Evolutionary conservation across 345 rosid genomes (phyloP).

Genomic region (Linum lewisii): DNA sequence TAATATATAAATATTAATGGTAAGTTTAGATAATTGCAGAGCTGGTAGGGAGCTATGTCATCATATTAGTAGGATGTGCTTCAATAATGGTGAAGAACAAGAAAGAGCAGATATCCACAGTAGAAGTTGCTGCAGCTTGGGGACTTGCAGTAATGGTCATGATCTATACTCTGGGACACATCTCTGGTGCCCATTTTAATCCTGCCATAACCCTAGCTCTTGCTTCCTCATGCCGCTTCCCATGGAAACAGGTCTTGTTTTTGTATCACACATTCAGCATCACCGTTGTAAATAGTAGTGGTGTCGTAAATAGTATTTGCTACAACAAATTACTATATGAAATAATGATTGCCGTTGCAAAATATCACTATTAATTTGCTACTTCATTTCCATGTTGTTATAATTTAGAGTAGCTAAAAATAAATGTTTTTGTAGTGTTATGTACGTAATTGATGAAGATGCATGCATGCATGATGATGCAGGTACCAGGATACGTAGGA

Average conservation of each 20-base stretch:
- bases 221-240: conserved; percentile 24
- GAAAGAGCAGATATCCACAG: conserved; percentile 17
- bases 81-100: conserved; percentile 26
- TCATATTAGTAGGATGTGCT: conserved; percentile 32
- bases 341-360: no score
- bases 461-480: no score
- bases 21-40: conserved; percentile 20
- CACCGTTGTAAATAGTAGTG: no score
- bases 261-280: no score
- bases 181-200: conserved; percentile 51
- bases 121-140: conserved; percentile 34
- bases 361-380: no score
- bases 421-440: no score
- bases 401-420: no score
- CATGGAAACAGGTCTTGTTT: conserved; percentile 27
- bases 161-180: conserved; percentile 33
- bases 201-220: conserved; percentile 44
- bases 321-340: no score
- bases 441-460: no score
- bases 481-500: conserved; percentile 14
- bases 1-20: no score
- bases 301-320: no score
- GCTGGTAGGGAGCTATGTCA: conserved; percentile 34
- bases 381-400: no score
- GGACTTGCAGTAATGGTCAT: conserved; percentile 33